Evolutionary conservation across 1,139 yeast species (phyloP), one percentile per base, ranked within the genome.

Genomic region (Arxiozyma telluris): DNA sequence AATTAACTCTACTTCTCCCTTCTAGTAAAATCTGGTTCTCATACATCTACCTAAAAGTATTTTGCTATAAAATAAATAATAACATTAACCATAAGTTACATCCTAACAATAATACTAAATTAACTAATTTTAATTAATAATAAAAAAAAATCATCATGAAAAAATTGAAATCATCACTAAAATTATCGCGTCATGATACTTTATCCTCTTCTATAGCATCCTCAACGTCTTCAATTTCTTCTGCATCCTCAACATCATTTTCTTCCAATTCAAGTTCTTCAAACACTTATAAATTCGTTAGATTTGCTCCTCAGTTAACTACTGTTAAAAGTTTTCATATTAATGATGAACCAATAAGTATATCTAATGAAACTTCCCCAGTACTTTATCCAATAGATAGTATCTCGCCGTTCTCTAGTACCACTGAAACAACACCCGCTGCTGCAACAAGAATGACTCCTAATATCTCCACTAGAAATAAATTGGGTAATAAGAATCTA

Each of bases 281-380:
- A 57, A 38, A 55, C 62, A 3, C 52, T 30, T 18, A 9, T 25
- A 65, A 65, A 51, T 62, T 57, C 41, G 69, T 67, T 34, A 57
- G 69, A 42, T 66, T 67, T 54, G 70, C 71, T n/a, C 62, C 66
- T 3, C 65, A 66, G 53, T 57, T 67, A 47, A 64, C 69, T 2
- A 64, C 65, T 1, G 67, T 67, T 27, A 67, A 65, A 53, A 59
- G 62, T 38, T 67, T 66, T 53, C 64, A 64, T 52, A 58, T 63
- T 9, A 57, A 55, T 43, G 60, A 62, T 30, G 65, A 65, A 53
- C 70, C 70, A 22, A 64, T 60, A 21, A 60, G 68, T 42, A 65
- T 65, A 43, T 65, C 68, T 21, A 59, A 60, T 50, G 66, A 65
- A 50, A 61, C 58, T 47, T 65, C 69, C 8, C 68, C 67, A n/a